Evolutionary conservation across 805 yeast species (phyloP), one percentile per base, ranked within the genome.

Genomic region (Priceomyces medius): DNA sequence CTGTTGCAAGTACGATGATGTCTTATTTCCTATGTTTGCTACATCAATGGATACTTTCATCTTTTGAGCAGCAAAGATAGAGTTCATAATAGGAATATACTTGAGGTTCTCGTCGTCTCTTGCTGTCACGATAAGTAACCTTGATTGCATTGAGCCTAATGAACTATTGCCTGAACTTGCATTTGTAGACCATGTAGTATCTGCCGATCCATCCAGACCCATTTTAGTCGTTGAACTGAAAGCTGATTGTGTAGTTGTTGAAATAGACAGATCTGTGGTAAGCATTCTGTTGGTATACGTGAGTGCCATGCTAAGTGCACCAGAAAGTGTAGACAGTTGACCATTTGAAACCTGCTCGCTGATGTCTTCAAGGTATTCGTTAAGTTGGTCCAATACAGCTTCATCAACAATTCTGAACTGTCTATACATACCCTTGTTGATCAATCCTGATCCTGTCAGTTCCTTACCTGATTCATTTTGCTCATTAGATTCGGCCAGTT

Each of bases 1-100:
- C 58, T 93, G 99, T 58, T 93, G 98, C 45, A 93, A 66, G 58
- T 89, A 91, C 2, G 95, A 85, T 1, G 95, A 81, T 47, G 79
- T 79, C 20, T 47, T 45, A 7, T 55, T 50, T 0, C 84, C 84
- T 20, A 93, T 67, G 55, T 90, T 89, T 45, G 95, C 91, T 9
- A 90, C 90, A 61, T 93, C 98, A 17, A 93, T 81, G 2, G 97
- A 85, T 13, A 90, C 79, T 52, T 81, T 83, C 85, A 85, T 77
- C 61, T 90, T 91, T 51, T 93, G 97, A 0, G 98, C 96, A 0
- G 97, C 91, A 65, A 93, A 93, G 21, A 93, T 91, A 45, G 93
- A 77, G 62, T 93, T 93, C 98, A 93, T 93, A 33, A 88, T 82
- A 3, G 97, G 86, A 33, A 91, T 87, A 60, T 93, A 95, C 43